Evolutionary conservation across 345 rosid genomes (phyloP).

Genomic region (Salix arbutifolia): DNA sequence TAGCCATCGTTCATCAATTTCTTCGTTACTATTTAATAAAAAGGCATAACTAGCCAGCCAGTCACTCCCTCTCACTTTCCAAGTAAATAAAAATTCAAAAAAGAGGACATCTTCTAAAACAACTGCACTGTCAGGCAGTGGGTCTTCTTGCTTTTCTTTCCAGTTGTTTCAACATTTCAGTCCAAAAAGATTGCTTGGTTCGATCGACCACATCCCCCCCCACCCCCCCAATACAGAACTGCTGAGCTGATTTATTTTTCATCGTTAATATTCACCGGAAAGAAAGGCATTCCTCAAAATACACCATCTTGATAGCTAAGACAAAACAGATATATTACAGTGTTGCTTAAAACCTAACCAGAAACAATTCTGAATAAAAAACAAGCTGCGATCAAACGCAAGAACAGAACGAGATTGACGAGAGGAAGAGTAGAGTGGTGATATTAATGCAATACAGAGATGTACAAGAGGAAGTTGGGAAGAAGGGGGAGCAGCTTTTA

Average conservation of each 20-base stretch:
- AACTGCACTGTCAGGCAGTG: not conserved
- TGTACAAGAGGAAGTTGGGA: not conserved
- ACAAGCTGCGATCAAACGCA: no score
- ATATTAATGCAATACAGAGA: not conserved
- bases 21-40: not conserved
- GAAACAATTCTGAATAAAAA: no score
- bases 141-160: not conserved
- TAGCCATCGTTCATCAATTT: not conserved
- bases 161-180: not conserved
- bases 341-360: no score
- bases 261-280: not conserved
- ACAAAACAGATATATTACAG: no score
- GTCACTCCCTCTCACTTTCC: not conserved
- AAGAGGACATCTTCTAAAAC: not conserved
- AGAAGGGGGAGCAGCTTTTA: not conserved
- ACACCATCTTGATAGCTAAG: no score
- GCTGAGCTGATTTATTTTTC: no score
- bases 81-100: not conserved
- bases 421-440: not conserved
- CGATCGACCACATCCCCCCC: no score
- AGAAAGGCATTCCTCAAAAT: not conserved
- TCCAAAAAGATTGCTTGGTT: not conserved
- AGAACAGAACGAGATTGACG: not conserved
- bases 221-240: no score
- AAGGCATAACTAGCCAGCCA: not conserved